Evolutionary conservation across 2,329 filamentous ascomycete species (phyloP).

Genomic region (Neonectria ditissima): DNA sequence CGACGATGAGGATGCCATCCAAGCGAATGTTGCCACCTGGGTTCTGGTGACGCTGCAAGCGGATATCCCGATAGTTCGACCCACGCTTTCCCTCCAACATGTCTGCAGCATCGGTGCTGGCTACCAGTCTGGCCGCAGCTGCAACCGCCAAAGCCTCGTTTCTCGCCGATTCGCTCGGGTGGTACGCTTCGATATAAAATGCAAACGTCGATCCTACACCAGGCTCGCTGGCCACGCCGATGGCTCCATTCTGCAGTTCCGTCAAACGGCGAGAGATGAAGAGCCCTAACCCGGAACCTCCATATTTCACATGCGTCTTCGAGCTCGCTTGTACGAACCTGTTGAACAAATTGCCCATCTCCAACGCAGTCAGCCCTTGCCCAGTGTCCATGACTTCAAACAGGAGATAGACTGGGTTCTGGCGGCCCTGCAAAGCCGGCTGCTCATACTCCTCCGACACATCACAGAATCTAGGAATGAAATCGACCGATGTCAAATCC

Average conservation of each 20-base stretch:
- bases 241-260: constrained; percentile 83
- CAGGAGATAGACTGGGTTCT: constrained; percentile 71
- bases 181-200: constrained; percentile 75
- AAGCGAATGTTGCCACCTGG: constrained; percentile 47
- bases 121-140: constrained; percentile 48
- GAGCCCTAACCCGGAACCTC: constrained; percentile 81
- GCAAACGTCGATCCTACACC: constrained; percentile 81
- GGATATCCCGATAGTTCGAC: constrained; percentile 34
- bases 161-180: constrained; percentile 54
- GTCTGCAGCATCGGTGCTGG: constrained; percentile 39
- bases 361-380: constrained; percentile 76
- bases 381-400: constrained; percentile 84
- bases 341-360: constrained; percentile 81
- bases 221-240: constrained; percentile 76
- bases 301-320: constrained; percentile 81
- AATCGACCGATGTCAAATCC: constrained; percentile 64
- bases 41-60: constrained; percentile 42
- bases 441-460: constrained; percentile 55
- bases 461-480: constrained; percentile 68
- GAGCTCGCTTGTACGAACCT: constrained; percentile 83
- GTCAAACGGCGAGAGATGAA: constrained; percentile 85
- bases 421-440: constrained; percentile 45
- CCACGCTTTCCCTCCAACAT: constrained; percentile 32
- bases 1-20: constrained; percentile 65
- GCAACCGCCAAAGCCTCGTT: constrained; percentile 56